Evolutionary conservation across 1,284 basidiomycete genomes (phyloP).

Genomic region (Cryptococcus depauperatus): DNA sequence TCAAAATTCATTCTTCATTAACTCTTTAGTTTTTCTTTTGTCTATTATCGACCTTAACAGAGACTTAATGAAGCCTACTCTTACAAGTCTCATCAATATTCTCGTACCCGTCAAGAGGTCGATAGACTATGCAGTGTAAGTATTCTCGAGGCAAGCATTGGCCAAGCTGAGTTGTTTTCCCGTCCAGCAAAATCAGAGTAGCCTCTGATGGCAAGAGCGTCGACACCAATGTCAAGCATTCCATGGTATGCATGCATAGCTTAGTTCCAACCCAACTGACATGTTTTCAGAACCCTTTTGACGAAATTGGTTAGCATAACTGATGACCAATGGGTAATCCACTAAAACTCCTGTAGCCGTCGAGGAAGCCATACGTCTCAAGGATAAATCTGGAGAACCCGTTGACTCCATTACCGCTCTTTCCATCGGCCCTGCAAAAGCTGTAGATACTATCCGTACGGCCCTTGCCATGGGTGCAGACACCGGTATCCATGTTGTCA

Average conservation of each 20-base stretch:
- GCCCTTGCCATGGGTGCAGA: constrained; percentile 98
- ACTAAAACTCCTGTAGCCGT: constrained; percentile 56
- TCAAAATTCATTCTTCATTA: no score
- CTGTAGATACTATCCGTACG: constrained; percentile 83
- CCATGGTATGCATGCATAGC: constrained; percentile 60
- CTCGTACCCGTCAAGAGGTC: constrained; percentile 86
- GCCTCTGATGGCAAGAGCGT: constrained; percentile 85
- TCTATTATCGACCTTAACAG: no score
- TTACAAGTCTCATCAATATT: constrained; percentile 67
- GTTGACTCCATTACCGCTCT: constrained; percentile 83
- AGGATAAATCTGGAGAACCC: constrained; percentile 62
- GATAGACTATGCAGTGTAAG: constrained; percentile 44
- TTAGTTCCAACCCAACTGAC: constrained; percentile 2
- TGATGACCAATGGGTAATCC: not conserved
- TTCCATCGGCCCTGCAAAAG: constrained; percentile 86
- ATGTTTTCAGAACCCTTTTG: constrained; percentile 73
- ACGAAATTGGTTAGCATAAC: constrained; percentile 73
- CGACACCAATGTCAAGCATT: constrained; percentile 92
- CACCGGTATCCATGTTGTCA: constrained; percentile 80
- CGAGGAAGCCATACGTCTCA: constrained; percentile 90
- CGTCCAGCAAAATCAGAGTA: constrained; percentile 85
- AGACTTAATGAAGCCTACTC: constrained; percentile 65
- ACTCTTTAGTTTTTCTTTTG: no score
- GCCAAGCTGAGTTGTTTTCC: constrained; percentile 4
- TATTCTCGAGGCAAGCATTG: not conserved